These are phyloP conservation scores for Sphaerulina populicola DNA, from an alignment of 2,329 filamentous ascomycete species.

Conservation along the genomic window DNA sequence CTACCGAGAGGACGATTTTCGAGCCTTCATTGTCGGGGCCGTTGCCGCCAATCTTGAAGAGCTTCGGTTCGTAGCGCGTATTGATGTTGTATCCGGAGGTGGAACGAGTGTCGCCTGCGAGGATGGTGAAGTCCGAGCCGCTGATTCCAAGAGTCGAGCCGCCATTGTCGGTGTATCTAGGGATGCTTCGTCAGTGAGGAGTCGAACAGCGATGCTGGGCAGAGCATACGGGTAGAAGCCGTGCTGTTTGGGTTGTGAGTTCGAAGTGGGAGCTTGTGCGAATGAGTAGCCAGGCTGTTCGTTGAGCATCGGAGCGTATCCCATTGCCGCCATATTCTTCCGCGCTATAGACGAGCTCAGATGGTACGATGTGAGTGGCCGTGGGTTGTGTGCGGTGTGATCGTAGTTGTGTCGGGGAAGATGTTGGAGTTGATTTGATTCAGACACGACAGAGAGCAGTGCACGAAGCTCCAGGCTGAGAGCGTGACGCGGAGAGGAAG, in stretches of 20 bases:
- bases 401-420: not conserved
- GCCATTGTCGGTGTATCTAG: slow-evolving; percentile 92
- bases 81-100: slow-evolving; percentile 99
- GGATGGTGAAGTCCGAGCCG: slow-evolving; percentile 87
- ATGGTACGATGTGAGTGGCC: too few species aligned
- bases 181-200: not conserved
- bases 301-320: slow-evolving; percentile 44
- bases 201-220: not conserved
- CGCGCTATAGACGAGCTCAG: too few species aligned
- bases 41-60: slow-evolving; percentile 93
- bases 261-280: slow-evolving; percentile 42
- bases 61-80: slow-evolving; percentile 86
- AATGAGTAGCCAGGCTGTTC: slow-evolving; percentile 54
- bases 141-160: slow-evolving; percentile 93
- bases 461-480: slow-evolving; percentile 11
- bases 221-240: slow-evolving; percentile 78
- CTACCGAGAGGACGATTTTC: slow-evolving; percentile 82
- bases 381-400: not conserved
- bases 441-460: slow-evolving; percentile 3
- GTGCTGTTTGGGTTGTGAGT: slow-evolving; percentile 53
- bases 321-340: slow-evolving; percentile 48
- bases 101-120: slow-evolving; percentile 93
- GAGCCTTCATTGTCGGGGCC: slow-evolving; percentile 77
- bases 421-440: slow-evolving; percentile 9
- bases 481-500: slow-evolving; percentile 16